A percentile compares a stretch with the other conserved stretches of the same genome.
These are phyloP conservation scores for Gaeumannomyces sp. DNA, from an alignment of 2,329 filamentous ascomycete genomes.

Conservation along the genomic window DNA sequence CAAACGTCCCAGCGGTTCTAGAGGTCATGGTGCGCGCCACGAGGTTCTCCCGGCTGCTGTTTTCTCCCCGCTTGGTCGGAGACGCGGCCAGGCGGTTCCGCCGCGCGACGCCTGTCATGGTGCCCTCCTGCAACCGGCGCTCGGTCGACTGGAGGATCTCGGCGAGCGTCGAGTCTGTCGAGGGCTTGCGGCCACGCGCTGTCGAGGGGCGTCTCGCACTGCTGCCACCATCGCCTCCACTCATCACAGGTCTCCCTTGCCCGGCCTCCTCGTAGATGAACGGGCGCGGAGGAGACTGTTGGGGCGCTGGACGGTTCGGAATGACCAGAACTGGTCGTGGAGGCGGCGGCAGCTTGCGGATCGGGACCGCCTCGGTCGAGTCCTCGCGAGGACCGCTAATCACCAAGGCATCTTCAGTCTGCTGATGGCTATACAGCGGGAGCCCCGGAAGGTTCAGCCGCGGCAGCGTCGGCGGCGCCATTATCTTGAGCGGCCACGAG, in stretches of 20 bases:
- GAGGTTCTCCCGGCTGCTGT: conserved; percentile 7
- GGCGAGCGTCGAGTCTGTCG: conserved; percentile 42
- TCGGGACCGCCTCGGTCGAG: not conserved
- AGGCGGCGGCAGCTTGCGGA: conserved; percentile 10
- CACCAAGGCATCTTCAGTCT: not conserved
- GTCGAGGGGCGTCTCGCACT: conserved; percentile 15
- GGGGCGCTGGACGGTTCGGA: conserved; percentile 5
- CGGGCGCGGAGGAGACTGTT: not conserved
- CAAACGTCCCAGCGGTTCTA: not conserved
- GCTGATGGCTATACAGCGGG: not conserved
- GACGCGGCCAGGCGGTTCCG: conserved; percentile 24
- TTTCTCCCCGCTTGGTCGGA: conserved; percentile 16
- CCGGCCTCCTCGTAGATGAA: conserved; percentile 1
- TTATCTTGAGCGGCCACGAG: conserved; percentile 23
- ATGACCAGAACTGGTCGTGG: conserved; percentile 13
- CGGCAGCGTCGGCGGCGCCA: conserved; percentile 30
- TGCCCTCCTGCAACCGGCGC: conserved; percentile 32
- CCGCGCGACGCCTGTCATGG: conserved; percentile 11
- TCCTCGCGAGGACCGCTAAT: not conserved
- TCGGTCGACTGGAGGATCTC: conserved; percentile 49
- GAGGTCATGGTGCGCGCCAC: not conserved
- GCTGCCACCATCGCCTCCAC: not conserved
- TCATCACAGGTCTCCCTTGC: not conserved
- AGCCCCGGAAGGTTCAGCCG: conserved; percentile 14
- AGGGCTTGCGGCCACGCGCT: conserved; percentile 22